Conservation (phyloP, 345 rosid genomes). For the Dimocarpus longan region DNA sequence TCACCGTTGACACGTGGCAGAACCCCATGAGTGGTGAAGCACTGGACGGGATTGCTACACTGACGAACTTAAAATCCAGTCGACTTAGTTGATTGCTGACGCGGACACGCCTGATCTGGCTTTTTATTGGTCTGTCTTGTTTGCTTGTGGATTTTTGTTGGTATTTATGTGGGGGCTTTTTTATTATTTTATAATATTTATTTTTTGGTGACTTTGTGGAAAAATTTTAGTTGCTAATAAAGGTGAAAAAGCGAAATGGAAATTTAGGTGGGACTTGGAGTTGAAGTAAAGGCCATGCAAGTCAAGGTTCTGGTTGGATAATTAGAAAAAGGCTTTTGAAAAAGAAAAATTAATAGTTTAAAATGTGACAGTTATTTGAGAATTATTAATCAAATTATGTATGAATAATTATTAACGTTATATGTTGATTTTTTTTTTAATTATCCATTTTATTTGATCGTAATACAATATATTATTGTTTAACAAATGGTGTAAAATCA, state of each 20-base stretch:
- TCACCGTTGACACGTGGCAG: slow-evolving; percentile 36
- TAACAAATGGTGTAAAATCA: no score
- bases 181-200: neutral
- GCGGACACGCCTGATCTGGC: neutral
- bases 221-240: neutral
- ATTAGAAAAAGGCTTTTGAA: no score
- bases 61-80: neutral
- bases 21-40: slow-evolving; percentile 29
- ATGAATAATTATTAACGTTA: no score
- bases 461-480: no score
- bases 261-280: neutral
- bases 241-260: neutral
- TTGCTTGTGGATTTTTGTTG: neutral
- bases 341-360: no score
- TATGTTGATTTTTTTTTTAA: no score
- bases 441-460: no score
- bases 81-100: neutral
- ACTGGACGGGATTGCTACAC: neutral
- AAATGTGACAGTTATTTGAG: no score
- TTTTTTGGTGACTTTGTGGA: neutral
- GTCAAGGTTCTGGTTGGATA: neutral
- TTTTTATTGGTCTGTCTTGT: slow-evolving; percentile 15
- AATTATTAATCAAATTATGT: neutral
- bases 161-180: neutral
- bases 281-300: neutral